A percentile compares a stretch with the other conserved stretches of the same genome.
Evolutionary conservation across 1,284 basidiomycete genomes (phyloP).

Genomic region (Malassezia sp.): DNA sequence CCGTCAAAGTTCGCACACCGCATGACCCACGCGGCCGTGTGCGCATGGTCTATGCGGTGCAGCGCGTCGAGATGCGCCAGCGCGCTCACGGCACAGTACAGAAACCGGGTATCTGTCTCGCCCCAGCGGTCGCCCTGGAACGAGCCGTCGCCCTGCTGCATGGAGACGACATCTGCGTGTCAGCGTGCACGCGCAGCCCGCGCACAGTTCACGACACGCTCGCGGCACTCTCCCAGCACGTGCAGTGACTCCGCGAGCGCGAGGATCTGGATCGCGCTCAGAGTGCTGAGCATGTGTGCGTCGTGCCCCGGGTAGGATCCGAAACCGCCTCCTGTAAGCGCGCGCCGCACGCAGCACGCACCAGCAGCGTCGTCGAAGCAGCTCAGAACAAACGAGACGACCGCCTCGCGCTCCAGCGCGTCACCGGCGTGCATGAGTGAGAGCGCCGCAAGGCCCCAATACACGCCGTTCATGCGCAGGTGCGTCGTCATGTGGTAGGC

Average conservation of each 20-base stretch:
- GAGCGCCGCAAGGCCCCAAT: constrained; percentile 86
- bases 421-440: constrained; percentile 66
- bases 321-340: constrained; percentile 59
- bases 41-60: constrained; percentile 49
- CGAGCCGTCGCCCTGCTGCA: constrained; percentile 60
- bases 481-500: constrained; percentile 86
- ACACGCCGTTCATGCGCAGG: constrained; percentile 86
- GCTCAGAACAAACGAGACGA: constrained; percentile 77
- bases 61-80: constrained; percentile 64
- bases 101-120: constrained; percentile 82
- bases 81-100: constrained; percentile 70
- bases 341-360: background rate
- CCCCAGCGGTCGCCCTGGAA: constrained; percentile 84
- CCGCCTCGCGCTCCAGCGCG: constrained; percentile 66
- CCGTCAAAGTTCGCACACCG: constrained; percentile 87
- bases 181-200: background rate
- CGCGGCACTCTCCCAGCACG: constrained; percentile 48
- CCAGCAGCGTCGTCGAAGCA: constrained; percentile 60
- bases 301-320: constrained; percentile 87
- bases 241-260: constrained; percentile 71
- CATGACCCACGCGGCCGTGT: constrained; percentile 62
- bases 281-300: constrained; percentile 72
- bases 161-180: constrained; percentile 54
- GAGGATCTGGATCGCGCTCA: constrained; percentile 85
- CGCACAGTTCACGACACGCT: constrained; percentile 65